A percentile compares a stretch with the other conserved stretches of the same genome.
These are phyloP conservation scores for Serendipita sp. DNA, from an alignment of 768 basidiomycete genomes.

Conservation along the genomic window DNA sequence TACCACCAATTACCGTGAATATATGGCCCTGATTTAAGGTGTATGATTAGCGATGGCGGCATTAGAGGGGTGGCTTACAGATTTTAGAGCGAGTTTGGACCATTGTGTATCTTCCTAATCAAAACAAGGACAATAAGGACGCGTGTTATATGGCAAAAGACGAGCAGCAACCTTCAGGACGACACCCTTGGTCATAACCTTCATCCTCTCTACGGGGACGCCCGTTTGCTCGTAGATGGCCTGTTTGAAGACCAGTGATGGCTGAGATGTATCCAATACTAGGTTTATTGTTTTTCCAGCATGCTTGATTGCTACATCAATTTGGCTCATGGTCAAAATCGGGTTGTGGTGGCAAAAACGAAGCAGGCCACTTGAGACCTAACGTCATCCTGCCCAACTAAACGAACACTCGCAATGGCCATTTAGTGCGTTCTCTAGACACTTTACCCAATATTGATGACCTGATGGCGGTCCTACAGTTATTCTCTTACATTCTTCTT, in stretches of 20 bases:
- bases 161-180: slow-evolving; percentile 52
- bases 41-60: neutral
- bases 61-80: slow-evolving; percentile 28
- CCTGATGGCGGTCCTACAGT: slow-evolving; percentile 22
- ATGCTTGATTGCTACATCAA: slow-evolving; percentile 78
- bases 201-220: slow-evolving; percentile 83
- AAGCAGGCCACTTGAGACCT: neutral
- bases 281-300: slow-evolving; percentile 64
- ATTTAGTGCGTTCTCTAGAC: slow-evolving; percentile 24
- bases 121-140: neutral
- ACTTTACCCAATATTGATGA: neutral
- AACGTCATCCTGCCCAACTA: slow-evolving; percentile 3
- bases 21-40: slow-evolving; percentile 48
- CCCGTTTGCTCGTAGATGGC: slow-evolving; percentile 67
- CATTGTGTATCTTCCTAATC: slow-evolving; percentile 72
- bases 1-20: slow-evolving; percentile 72
- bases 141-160: neutral
- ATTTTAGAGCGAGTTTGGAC: slow-evolving; percentile 69
- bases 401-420: slow-evolving; percentile 24
- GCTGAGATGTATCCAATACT: slow-evolving; percentile 52
- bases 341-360: neutral
- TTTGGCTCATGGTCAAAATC: neutral
- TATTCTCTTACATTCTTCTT: slow-evolving; percentile 70
- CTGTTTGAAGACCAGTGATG: slow-evolving; percentile 65
- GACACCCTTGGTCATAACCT: slow-evolving; percentile 90